Conservation (phyloP, 768 basidiomycete species). For the Lyophyllum shimeji region DNA sequence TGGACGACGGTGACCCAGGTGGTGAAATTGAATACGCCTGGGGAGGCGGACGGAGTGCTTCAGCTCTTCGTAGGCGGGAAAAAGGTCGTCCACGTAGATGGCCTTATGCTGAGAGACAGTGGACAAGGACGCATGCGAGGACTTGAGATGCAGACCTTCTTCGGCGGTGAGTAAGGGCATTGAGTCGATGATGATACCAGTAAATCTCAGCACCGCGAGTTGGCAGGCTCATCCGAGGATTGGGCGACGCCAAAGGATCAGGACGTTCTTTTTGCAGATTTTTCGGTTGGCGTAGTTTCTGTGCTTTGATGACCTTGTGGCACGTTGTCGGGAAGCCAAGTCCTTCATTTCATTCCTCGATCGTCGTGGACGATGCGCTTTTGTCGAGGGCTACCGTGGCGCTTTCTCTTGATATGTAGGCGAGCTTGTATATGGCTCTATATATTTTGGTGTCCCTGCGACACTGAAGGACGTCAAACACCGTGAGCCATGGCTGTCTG, state of each 20-base stretch:
- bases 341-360: not conserved
- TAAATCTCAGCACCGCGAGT: too few relatives aligned
- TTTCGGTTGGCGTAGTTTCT: not conserved
- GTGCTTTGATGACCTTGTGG: not conserved
- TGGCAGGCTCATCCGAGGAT: not conserved
- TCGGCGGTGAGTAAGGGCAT: constrained; percentile 12
- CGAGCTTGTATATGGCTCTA: too few relatives aligned
- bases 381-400: too few relatives aligned
- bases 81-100: constrained; percentile 1
- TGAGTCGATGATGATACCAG: too few relatives aligned
- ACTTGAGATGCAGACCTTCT: constrained; percentile 26
- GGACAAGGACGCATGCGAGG: constrained; percentile 21
- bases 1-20: constrained; percentile 56
- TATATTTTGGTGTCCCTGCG: too few relatives aligned
- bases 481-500: too few relatives aligned
- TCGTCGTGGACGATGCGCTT: too few relatives aligned
- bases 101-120: constrained; percentile 7
- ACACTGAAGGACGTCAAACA: too few relatives aligned
- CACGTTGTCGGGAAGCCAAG: not conserved
- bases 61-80: constrained; percentile 46
- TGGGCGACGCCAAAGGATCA: not conserved
- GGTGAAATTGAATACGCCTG: constrained; percentile 57
- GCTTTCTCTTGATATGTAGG: too few relatives aligned
- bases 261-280: not conserved
- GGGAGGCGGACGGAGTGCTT: constrained; percentile 54